These are phyloP conservation scores for Marchantia paleacea DNA, from an alignment of 225 moss, liverwort and hornwort genomes.

Conservation along the genomic window DNA sequence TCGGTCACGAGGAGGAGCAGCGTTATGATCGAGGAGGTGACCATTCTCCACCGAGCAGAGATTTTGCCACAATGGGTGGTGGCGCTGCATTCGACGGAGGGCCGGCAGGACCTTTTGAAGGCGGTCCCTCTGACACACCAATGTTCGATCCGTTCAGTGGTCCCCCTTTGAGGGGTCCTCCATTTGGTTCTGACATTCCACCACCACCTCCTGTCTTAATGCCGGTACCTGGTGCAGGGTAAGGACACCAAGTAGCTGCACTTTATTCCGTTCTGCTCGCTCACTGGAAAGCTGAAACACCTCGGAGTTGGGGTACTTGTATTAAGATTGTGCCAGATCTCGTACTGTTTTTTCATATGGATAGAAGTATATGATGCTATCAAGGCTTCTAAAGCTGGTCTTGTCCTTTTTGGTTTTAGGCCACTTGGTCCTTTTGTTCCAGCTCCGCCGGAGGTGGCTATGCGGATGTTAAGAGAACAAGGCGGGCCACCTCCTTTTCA, in stretches of 20 bases:
- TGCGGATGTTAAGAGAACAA: constrained; percentile 91
- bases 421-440: constrained; percentile 99
- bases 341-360: not conserved
- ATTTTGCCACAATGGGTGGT: constrained; percentile 68
- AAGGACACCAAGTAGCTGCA: constrained; percentile 27
- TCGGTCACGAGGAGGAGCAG: constrained; percentile 70
- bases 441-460: constrained; percentile 96
- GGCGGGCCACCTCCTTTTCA: constrained; percentile 87
- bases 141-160: constrained; percentile 98
- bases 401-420: constrained; percentile 32
- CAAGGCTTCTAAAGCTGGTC: not conserved
- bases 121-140: constrained; percentile 81
- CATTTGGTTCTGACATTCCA: constrained; percentile 96
- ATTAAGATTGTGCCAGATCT: not conserved
- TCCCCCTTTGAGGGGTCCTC: constrained; percentile 84
- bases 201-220: constrained; percentile 98
- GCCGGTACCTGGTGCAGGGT: constrained; percentile 99
- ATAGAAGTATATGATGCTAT: not conserved
- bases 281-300: no score
- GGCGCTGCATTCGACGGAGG: constrained; percentile 82
- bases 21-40: constrained; percentile 90
- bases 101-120: constrained; percentile 84
- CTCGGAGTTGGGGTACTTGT: not conserved
- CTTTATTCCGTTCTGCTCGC: no score
- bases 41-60: constrained; percentile 77